Evolutionary conservation across 805 yeast genomes (phyloP).

Genomic region (Pichia phayaonensis): DNA sequence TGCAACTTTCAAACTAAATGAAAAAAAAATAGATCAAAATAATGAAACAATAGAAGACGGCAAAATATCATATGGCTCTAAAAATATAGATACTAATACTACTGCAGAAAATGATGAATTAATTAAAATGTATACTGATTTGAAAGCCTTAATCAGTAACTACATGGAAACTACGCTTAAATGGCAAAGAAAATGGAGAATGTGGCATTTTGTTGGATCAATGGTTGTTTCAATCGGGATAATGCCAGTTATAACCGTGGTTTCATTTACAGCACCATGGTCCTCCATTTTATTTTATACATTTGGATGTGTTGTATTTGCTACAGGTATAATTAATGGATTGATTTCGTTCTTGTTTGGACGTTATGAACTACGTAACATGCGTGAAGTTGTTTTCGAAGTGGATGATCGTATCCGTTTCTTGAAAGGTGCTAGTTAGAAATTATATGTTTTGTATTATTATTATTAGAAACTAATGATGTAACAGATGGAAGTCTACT

Average conservation of each 20-base stretch:
- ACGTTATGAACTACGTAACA: conserved; percentile 67
- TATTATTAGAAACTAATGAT: neutral
- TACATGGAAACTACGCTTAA: conserved; percentile 44
- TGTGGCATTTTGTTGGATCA: conserved; percentile 54
- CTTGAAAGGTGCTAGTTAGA: conserved; percentile 1
- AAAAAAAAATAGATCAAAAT: neutral
- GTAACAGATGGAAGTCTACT: no score
- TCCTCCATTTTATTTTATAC: conserved; percentile 59
- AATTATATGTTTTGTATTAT: no score
- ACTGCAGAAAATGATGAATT: conserved; percentile 5
- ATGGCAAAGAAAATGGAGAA: conserved; percentile 60
- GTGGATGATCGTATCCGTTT: conserved; percentile 32
- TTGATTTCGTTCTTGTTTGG: conserved; percentile 75
- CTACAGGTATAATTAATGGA: conserved; percentile 69
- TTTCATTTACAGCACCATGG: conserved; percentile 48
- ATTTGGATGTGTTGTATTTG: conserved; percentile 44
- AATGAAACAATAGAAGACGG: neutral
- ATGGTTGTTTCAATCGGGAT: conserved; percentile 44
- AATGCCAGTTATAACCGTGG: conserved; percentile 51
- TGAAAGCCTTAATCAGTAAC: conserved; percentile 37
- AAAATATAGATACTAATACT: neutral
- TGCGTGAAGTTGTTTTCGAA: conserved; percentile 68
- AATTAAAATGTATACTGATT: conserved; percentile 39
- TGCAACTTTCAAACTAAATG: conserved; percentile 30
- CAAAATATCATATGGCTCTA: neutral